These are phyloP conservation scores for Yamadazyma taylorii DNA, from an alignment of 1,139 yeast species.

Conservation along the genomic window DNA sequence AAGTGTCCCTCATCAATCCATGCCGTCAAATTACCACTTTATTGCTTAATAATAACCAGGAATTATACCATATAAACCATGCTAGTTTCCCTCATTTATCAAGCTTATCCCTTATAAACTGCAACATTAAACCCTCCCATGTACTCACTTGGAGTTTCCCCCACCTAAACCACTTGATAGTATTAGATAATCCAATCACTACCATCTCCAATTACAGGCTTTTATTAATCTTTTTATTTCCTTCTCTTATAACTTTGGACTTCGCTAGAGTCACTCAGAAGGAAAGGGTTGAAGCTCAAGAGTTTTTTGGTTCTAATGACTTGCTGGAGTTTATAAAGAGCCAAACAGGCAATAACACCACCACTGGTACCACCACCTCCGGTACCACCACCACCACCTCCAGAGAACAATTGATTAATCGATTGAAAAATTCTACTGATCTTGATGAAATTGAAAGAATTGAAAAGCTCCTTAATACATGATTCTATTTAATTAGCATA, in stretches of 20 bases:
- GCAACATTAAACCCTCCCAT: conserved; percentile 48
- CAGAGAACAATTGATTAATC: conserved; percentile 42
- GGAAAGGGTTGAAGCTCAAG: conserved; percentile 50
- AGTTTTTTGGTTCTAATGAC: conserved; percentile 28
- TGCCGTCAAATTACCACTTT: conserved; percentile 46
- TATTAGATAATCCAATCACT: conserved; percentile 65
- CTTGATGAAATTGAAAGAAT: conserved; percentile 74
- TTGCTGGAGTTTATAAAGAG: no score
- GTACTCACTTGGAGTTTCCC: conserved; percentile 30
- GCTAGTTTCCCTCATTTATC: conserved; percentile 42
- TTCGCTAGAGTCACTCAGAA: conserved; percentile 56
- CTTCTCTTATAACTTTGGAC: conserved; percentile 64
- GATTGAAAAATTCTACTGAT: conserved; percentile 61
- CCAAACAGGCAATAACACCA: no score
- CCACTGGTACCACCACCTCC: background rate
- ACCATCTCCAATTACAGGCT: conserved; percentile 56
- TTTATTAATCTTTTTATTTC: conserved; percentile 61
- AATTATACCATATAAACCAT: conserved; percentile 29
- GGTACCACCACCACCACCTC: background rate
- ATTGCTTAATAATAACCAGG: conserved; percentile 59
- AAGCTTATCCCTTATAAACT: conserved; percentile 49
- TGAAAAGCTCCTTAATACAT: conserved; percentile 46
- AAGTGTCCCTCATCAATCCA: conserved; percentile 41
- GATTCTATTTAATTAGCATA: background rate
- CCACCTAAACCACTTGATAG: conserved; percentile 46